Conservation (phyloP, 352 stramenopile genomes). For the Thraustochytrium sp. region DNA sequence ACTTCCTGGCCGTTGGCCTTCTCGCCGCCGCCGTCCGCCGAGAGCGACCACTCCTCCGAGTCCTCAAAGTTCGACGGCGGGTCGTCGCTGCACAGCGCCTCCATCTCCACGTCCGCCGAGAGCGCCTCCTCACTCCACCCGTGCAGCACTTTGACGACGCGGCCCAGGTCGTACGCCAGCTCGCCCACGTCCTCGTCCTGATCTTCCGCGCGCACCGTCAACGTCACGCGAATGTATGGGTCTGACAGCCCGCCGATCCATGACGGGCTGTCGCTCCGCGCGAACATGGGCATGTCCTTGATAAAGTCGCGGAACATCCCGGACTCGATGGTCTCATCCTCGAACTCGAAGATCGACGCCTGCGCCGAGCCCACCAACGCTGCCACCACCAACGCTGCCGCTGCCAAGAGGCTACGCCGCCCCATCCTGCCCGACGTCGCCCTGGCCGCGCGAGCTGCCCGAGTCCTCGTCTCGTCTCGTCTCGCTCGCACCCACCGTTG, state of each 20-base stretch:
- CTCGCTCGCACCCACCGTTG: too few species aligned
- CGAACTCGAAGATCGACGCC: neutral
- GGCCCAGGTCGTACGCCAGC: neutral
- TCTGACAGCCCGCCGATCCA: constrained; percentile 25
- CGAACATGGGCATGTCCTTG: constrained; percentile 40
- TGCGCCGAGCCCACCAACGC: too few species aligned
- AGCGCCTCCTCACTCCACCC: neutral
- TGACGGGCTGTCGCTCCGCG: neutral
- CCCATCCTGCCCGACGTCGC: too few species aligned
- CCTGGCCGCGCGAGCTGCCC: too few species aligned
- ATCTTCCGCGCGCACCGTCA: neutral
- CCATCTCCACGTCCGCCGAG: neutral
- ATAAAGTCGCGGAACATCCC: neutral
- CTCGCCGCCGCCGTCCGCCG: neutral
- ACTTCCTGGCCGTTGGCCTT: neutral
- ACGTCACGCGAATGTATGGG: neutral
- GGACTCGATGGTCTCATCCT: neutral
- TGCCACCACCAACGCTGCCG: too few species aligned
- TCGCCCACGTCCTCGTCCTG: neutral
- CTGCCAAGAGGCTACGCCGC: too few species aligned
- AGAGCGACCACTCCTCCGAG: neutral
- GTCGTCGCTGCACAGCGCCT: neutral
- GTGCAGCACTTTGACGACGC: constrained; percentile 7
- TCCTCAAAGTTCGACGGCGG: neutral
- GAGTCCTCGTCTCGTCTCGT: too few species aligned